A percentile compares a stretch with the other conserved stretches of the same genome.
Evolutionary conservation across 805 yeast genomes (phyloP).

Genomic region (Barnettozyma populi): DNA sequence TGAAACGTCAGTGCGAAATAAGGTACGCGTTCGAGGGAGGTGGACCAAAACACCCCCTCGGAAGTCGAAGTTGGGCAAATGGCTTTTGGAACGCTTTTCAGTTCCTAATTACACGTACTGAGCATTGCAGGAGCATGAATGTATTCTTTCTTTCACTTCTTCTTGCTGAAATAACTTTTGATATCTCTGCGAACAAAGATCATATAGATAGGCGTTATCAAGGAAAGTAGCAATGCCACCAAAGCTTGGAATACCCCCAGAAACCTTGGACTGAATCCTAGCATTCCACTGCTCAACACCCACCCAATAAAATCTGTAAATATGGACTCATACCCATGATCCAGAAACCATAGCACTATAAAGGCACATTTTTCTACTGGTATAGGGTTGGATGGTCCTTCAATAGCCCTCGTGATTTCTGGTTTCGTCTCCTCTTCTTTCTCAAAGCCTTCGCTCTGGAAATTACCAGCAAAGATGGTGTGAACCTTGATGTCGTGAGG

Average conservation of each 20-base stretch:
- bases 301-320: constrained; percentile 85
- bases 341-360: constrained; percentile 49
- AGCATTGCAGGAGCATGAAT: too few species aligned
- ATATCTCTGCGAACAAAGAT: constrained; percentile 47
- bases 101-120: neutral
- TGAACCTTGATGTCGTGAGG: constrained; percentile 66
- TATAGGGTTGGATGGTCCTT: constrained; percentile 77
- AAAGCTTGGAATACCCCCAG: constrained; percentile 48
- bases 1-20: neutral
- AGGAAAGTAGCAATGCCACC: constrained; percentile 41
- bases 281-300: constrained; percentile 59
- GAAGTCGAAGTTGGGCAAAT: neutral
- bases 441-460: constrained; percentile 78
- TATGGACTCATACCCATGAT: constrained; percentile 63
- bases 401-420: constrained; percentile 70
- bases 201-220: constrained; percentile 56
- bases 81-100: neutral
- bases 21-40: neutral
- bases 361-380: constrained; percentile 61
- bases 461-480: constrained; percentile 84
- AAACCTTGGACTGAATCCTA: constrained; percentile 67
- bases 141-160: constrained; percentile 9
- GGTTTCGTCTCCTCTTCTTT: constrained; percentile 86
- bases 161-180: constrained; percentile 38
- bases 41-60: too few species aligned